Percentiles rank a stretch among this genome's conserved stretches.
Conservation (phyloP, 805 yeast species). For the Komagataella populi region DNA sequence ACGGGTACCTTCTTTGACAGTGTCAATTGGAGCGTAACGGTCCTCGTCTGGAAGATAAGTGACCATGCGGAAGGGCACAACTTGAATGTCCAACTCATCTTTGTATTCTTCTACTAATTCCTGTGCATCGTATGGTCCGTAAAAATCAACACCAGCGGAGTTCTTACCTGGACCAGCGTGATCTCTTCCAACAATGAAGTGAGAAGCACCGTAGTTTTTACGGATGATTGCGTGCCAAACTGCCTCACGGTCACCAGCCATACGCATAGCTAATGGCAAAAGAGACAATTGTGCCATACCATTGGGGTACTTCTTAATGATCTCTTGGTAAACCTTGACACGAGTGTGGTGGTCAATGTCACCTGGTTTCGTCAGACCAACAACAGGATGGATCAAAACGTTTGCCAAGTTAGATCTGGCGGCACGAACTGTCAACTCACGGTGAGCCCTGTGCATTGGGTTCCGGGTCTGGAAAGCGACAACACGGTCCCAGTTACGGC, state of each 20-base stretch:
- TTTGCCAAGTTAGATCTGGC: constrained; percentile 87
- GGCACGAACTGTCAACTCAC: constrained; percentile 92
- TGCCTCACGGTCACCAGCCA: constrained; percentile 98
- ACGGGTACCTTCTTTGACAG: constrained; percentile 55
- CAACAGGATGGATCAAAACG: constrained; percentile 90
- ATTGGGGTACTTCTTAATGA: constrained; percentile 83
- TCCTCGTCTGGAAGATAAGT: constrained; percentile 92
- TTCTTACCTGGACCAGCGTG: constrained; percentile 92
- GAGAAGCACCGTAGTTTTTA: constrained; percentile 93
- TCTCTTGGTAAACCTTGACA: constrained; percentile 87
- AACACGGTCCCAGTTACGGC: constrained; percentile 74
- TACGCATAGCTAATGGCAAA: constrained; percentile 93
- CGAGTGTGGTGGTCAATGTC: constrained; percentile 97
- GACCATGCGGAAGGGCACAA: constrained; percentile 94
- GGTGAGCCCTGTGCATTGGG: constrained; percentile 98
- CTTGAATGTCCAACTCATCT: constrained; percentile 73
- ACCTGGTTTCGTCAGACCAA: constrained; percentile 93
- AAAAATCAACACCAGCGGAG: constrained; percentile 86
- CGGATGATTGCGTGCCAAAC: constrained; percentile 97
- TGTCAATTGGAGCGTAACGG: constrained; percentile 90
- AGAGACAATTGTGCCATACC: constrained; percentile 86
- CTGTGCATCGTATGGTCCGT: constrained; percentile 97
- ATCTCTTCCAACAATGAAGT: constrained; percentile 95
- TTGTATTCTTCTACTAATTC: constrained; percentile 65
- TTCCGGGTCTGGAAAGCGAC: constrained; percentile 98